These are phyloP conservation scores for Saccharomycopsis olivae DNA, from an alignment of 805 yeast genomes.

Conservation along the genomic window DNA sequence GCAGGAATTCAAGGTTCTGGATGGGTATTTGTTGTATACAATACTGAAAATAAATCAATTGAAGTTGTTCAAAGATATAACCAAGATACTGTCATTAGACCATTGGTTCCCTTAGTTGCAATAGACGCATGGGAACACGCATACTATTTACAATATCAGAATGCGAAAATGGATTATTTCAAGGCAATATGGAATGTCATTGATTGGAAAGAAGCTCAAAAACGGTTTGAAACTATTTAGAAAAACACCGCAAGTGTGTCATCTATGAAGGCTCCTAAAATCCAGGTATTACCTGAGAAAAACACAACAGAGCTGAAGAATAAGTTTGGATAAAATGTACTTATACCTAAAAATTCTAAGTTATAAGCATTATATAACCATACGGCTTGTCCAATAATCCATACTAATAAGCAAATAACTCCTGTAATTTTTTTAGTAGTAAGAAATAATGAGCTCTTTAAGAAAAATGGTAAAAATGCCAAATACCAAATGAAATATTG, in stretches of 20 bases:
- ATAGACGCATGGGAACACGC: conserved; percentile 49
- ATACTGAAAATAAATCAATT: conserved; percentile 27
- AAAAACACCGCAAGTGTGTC: conserved; percentile 25
- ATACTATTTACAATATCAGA: conserved; percentile 42
- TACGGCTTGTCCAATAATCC: conserved; percentile 62
- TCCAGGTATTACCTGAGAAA: conserved; percentile 51
- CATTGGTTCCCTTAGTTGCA: conserved; percentile 35
- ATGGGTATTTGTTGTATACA: conserved; percentile 41
- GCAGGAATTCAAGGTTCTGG: conserved; percentile 44
- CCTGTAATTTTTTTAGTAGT: conserved; percentile 29
- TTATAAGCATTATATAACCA: conserved; percentile 77
- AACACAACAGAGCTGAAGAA: conserved; percentile 46
- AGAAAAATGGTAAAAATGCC: conserved; percentile 67
- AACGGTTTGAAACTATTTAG: no score
- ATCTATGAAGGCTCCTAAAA: conserved; percentile 45
- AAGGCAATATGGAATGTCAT: conserved; percentile 37
- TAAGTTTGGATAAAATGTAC: conserved; percentile 51
- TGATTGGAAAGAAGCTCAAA: conserved; percentile 36
- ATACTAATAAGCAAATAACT: conserved; percentile 32
- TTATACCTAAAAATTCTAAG: conserved; percentile 68
- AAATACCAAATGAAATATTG: conserved; percentile 95
- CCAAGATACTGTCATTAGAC: conserved; percentile 38
- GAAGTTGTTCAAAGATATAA: conserved; percentile 36
- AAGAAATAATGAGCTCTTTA: conserved; percentile 35
- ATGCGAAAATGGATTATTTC: conserved; percentile 40